Conservation (phyloP, 1,284 basidiomycete species). For the Butyriboletus appendiculatus region DNA sequence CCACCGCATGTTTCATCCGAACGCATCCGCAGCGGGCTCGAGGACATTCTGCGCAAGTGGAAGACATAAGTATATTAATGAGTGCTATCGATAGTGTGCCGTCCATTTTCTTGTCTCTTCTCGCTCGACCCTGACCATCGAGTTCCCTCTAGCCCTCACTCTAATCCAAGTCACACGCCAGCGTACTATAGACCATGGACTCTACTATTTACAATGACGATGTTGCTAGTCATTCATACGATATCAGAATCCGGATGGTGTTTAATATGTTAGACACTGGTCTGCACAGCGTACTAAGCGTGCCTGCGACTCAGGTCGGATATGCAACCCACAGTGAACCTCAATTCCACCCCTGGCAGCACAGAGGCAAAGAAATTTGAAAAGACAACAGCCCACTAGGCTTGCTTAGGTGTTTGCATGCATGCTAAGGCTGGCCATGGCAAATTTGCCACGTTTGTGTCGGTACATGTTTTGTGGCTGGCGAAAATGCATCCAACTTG, state of each 20-base stretch:
- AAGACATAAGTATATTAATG: constrained; percentile 11
- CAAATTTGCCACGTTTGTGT: too few relatives aligned
- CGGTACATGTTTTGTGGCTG: too few relatives aligned
- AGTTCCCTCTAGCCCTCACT: constrained; percentile 1
- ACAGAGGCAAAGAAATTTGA: too few relatives aligned
- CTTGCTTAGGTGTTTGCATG: too few relatives aligned
- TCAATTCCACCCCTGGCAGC: too few relatives aligned
- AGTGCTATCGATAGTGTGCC: not conserved
- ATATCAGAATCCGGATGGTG: not conserved
- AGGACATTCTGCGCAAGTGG: constrained; percentile 29
- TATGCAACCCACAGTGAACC: too few relatives aligned
- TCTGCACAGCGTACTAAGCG: too few relatives aligned
- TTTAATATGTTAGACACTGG: not conserved
- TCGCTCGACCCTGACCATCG: constrained; percentile 5
- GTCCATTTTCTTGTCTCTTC: not conserved
- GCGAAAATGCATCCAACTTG: too few relatives aligned
- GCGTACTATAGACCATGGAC: not conserved
- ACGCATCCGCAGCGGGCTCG: constrained; percentile 24
- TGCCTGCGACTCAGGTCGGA: too few relatives aligned
- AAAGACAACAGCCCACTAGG: too few relatives aligned
- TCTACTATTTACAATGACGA: not conserved
- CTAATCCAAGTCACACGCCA: not conserved
- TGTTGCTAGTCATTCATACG: not conserved
- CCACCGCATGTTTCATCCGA: constrained; percentile 19
- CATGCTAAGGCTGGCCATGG: too few relatives aligned